A percentile compares a stretch with the other conserved stretches of the same genome.
Evolutionary conservation across 108 stramenopile species (phyloP).

Genomic region (Stephanodiscus minutulus): DNA sequence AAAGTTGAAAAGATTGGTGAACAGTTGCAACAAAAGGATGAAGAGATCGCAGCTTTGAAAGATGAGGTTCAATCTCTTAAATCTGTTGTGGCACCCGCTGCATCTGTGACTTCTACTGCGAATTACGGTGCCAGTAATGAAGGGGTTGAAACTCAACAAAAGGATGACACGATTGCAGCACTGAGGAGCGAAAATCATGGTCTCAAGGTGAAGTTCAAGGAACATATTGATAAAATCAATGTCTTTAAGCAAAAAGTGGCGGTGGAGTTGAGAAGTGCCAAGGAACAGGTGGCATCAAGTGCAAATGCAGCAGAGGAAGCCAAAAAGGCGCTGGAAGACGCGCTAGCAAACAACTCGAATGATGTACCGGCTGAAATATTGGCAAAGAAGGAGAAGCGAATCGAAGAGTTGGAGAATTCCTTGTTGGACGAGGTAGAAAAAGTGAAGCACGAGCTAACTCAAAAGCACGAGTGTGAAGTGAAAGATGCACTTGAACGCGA

Average conservation of each 20-base stretch:
- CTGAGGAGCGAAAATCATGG: constrained; percentile 22
- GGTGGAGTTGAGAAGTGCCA: constrained; percentile 34
- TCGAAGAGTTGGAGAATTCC: constrained; percentile 37
- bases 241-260: constrained; percentile 31
- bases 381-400: constrained; percentile 39
- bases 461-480: constrained; percentile 44
- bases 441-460: constrained; percentile 43
- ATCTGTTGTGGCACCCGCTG: not conserved
- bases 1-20: constrained; percentile 13
- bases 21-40: constrained; percentile 14
- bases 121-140: not conserved
- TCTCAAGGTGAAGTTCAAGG: constrained; percentile 33
- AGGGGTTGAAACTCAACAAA: not conserved
- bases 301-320: constrained; percentile 32
- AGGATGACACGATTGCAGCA: constrained; percentile 21
- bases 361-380: constrained; percentile 13
- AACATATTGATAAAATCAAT: constrained; percentile 23
- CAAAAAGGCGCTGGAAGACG: constrained; percentile 18
- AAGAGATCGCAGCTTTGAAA: constrained; percentile 18
- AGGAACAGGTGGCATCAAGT: constrained; percentile 21
- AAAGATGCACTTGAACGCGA: constrained; percentile 19
- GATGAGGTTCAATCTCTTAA: constrained; percentile 29
- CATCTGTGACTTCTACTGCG: not conserved
- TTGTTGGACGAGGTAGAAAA: constrained; percentile 45
- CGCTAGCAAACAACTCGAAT: not conserved